phyloP scores from a whole-genome alignment of 2,329 filamentous ascomycete genomes.

The Escovopsis weberi region DNA sequence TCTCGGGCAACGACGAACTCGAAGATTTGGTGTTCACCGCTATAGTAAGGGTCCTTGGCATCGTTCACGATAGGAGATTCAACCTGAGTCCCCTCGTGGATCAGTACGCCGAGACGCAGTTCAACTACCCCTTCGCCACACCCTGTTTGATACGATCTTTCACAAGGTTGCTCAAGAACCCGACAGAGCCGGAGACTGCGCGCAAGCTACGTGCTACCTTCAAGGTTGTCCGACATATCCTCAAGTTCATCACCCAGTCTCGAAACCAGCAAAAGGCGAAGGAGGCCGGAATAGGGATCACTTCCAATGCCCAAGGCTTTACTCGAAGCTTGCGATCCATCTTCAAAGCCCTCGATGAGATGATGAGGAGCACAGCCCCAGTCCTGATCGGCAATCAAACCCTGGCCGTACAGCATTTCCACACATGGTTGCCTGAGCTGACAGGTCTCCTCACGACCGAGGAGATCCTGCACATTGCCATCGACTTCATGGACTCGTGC shows the following conservation, averaged over 20 bases:
- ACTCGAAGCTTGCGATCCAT: constrained; percentile 71
- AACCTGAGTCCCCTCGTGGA: constrained; percentile 84
- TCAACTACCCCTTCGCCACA: constrained; percentile 87
- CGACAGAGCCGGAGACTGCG: constrained; percentile 69
- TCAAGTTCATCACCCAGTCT: constrained; percentile 89
- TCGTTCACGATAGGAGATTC: constrained; percentile 88
- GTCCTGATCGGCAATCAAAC: constrained; percentile 90
- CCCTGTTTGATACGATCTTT: constrained; percentile 80
- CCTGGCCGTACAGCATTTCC: constrained; percentile 87
- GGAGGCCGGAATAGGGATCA: constrained; percentile 75
- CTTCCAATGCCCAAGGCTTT: constrained; percentile 56
- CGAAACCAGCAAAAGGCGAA: constrained; percentile 77
- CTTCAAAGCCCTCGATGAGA: constrained; percentile 74
- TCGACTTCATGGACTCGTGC: constrained; percentile 89
- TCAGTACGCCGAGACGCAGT: constrained; percentile 73
- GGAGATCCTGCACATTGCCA: constrained; percentile 81
- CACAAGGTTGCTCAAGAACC: constrained; percentile 65
- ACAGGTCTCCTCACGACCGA: constrained; percentile 59
- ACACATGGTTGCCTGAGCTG: constrained; percentile 92
- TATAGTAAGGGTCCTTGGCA: constrained; percentile 76
- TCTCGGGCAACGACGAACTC: constrained; percentile 80
- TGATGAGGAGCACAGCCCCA: constrained; percentile 80
- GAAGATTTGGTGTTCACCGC: constrained; percentile 89
- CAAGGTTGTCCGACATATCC: constrained; percentile 84
- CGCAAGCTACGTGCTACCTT: constrained; percentile 79